Evolutionary conservation across 192 early-diverging fungal genomes (phyloP), one percentile per base, ranked within the genome.

Genomic region (Umbelopsis ramanniana): DNA sequence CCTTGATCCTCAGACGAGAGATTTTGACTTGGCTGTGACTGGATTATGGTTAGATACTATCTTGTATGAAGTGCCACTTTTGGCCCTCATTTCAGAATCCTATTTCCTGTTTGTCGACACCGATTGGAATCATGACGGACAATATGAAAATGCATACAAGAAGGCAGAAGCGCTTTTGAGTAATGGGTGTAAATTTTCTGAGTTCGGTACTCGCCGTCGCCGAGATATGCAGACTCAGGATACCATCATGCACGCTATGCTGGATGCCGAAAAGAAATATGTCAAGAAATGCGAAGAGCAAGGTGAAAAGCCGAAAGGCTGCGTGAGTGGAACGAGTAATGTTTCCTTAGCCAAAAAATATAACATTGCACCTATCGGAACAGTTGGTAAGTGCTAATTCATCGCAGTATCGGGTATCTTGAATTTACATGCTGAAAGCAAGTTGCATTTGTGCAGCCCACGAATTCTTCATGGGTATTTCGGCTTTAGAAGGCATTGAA

Each of bases 401-500:
- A 43, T 40, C 24, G 4, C 0, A n/a, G 6, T 8, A 40, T 12
- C 3, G 5, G 12, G 7, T 38, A 43, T 4, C 29, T 52, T 70
- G 26, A 37, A 35, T 15, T 37, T 63, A 55, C 29, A 35, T 14
- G 5, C 23, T 54, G 50, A 52, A 26, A 54, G 1, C 6, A 11
- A 9, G 7, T 26, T 87, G 40, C 24, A 80, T 81, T 5, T 81
- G 80, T 5, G 77, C 84, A 73, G 92, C 90, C 3, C 92, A 94
- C 69, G 92, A 94, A 66, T 93, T 89, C 85, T 89, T 85, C 70
- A 93, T 93, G 92, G 92, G 82, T 0, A 79, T 89, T 23, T 89
- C 91, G 8, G 92, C 89, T 0, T 63, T 94, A 19, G 84, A 87
- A 43, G 83, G 83, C n/a, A 83, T 88, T 12, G 70, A 79, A 24